Evolutionary conservation across 2,329 filamentous ascomycete species (phyloP), one percentile per base, ranked within the genome.

Genomic region (Aaosphaeria pasadenensis): DNA sequence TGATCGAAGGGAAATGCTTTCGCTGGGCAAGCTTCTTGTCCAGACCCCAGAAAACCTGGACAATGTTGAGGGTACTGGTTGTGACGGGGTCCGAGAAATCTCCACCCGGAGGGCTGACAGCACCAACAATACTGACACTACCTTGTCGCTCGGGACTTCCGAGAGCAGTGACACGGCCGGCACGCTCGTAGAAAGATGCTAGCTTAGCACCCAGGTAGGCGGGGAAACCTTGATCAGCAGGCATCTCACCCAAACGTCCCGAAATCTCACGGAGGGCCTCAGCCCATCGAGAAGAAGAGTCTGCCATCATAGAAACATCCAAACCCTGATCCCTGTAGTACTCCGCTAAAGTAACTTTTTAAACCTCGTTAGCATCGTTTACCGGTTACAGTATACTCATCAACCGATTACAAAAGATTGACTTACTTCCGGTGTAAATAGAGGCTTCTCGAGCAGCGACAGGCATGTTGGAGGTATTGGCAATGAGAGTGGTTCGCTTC

Each of bases 381-480:
- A 24, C 17, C 17, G 17, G 17, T 24, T 24, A 24, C 17, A 24
- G 17, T 24, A 24, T 24, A 24, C 17, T 24, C n/a, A 24, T 24
- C 17, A 24, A 3, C 17, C 17, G 17, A 24, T 24, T 24, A 3
- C 17, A 24, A 24, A 24, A 3, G 2, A 24, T 24, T 24, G n/a
- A 24, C 17, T 24, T 24, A 24, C 17, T 43, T 68, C 84, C 94
- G 3, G 94, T 99, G 76, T 99, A 99, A 70, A 99, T 99, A 56
- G 94, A 99, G 49, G 94, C 94, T 74, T 99, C 94, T 77, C 94
- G 90, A 52, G 94, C 94, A 56, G 94, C 94, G 66, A 99, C 94
- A 53, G 94, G 94, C 94, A 99, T 99, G 81, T 99, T 99, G 63
- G 94, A 99, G 39, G 94, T 99, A 77, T 99, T 99, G 72, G 94